Evolutionary conservation across 208 protist species (phyloP), one percentile per base, ranked within the genome.

Genomic region (Lotmaria passim): DNA sequence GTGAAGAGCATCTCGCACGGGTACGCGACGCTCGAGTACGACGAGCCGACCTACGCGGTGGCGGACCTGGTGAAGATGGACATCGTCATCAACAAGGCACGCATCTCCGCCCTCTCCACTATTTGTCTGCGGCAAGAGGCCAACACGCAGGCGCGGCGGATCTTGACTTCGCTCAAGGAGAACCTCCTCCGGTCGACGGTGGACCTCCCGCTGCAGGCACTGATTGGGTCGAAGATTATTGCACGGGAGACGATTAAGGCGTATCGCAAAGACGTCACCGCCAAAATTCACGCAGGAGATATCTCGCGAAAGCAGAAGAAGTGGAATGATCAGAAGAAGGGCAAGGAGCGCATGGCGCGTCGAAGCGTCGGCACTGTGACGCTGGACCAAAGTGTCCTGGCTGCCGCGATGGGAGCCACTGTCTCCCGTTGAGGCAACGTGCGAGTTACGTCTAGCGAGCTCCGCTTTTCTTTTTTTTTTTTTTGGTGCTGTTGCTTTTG

Each of bases 311-410:
- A 98, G 73, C 82, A 91, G 73, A 99, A 99, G 81, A 93, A 99
- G 62, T 94, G 98, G 77, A 90, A 94, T 39, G 97, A 98, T 70
- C 98, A 99, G 83, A 98, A 98, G 71, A 97, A 98, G 79, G 97
- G 97, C 55, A 99, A 99, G 80, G 97, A 98, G 76, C 78, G 89
- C 60, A 98, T 99, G 94, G 96, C 96, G 62, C 78, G 86, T n/a
- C 73, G 93, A 7, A 89, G 73, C 44, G 83, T 99, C 15, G 97
- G 96, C 30, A 90, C 82, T 33, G 95, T 98, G 3, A 90, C 95
- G 61, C 76, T 99, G 19, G 86, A 96, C 38, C 95, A 99, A 67
- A 94, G 89, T 34, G 90, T 97, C 26, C 84, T 99, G 19, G 84
- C 94, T 2, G 93, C 93, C 4, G 92, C 91, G 7, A 94, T 97